phyloP scores from a whole-genome alignment of 2,329 filamentous ascomycete genomes.

The Aspergillus nomiae region DNA sequence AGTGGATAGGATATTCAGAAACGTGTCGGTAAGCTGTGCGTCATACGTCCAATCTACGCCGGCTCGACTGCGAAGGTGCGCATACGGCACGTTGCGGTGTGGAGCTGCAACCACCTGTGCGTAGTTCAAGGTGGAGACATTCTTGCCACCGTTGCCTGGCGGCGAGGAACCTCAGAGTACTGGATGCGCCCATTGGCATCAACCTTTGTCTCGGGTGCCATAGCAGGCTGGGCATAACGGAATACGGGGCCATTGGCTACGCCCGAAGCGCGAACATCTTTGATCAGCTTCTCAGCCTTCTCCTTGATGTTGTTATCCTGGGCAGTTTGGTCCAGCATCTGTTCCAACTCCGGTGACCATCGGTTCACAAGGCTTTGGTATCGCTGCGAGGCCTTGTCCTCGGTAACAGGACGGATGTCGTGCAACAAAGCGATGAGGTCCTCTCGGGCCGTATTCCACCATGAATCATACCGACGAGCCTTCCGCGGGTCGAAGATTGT shows the following conservation, averaged over 20 bases:
- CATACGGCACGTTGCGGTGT: background rate
- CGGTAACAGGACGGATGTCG: background rate
- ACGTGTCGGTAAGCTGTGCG: slow-evolving; percentile 39
- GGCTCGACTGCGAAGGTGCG: background rate
- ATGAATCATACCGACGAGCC: slow-evolving; percentile 57
- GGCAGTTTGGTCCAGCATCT: background rate
- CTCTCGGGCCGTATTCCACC: slow-evolving; percentile 40
- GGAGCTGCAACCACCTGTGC: background rate
- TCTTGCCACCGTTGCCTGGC: background rate
- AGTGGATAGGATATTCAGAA: slow-evolving; percentile 87
- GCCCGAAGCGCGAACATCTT: slow-evolving; percentile 57
- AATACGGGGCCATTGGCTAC: slow-evolving; percentile 12
- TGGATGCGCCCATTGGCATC: slow-evolving; percentile 87
- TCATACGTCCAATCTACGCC: background rate
- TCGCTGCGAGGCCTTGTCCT: background rate
- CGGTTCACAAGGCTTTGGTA: background rate
- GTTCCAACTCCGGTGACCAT: background rate
- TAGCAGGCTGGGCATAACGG: slow-evolving; percentile 9
- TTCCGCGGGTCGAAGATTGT: slow-evolving; percentile 25
- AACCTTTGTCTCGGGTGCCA: slow-evolving; percentile 76
- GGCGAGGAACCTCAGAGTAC: slow-evolving; percentile 13
- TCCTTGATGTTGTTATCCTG: background rate
- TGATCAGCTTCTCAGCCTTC: slow-evolving; percentile 63
- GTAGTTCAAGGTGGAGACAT: background rate
- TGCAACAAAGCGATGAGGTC: slow-evolving; percentile 19